These are phyloP conservation scores for Curvularia hawaiiensis DNA, from an alignment of 2,329 filamentous ascomycete genomes.

Conservation along the genomic window DNA sequence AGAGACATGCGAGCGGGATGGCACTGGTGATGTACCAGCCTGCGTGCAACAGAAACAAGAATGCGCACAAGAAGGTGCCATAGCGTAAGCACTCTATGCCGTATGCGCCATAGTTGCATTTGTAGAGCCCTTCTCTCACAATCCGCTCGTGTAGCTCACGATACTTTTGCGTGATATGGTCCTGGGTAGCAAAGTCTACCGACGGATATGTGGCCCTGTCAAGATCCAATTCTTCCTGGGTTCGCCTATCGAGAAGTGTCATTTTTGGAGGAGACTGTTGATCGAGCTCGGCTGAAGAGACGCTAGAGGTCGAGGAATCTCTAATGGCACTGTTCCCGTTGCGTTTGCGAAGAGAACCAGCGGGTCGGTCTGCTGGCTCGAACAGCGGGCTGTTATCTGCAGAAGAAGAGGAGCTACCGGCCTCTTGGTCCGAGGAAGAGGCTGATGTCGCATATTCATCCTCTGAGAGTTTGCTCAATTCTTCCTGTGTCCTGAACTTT, in stretches of 20 bases:
- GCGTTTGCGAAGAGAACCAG: slow-evolving; percentile 45
- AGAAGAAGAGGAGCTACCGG: slow-evolving; percentile 54
- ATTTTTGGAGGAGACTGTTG: slow-evolving; percentile 50
- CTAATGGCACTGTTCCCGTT: slow-evolving; percentile 44
- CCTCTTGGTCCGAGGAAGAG: slow-evolving; percentile 34
- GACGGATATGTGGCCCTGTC: slow-evolving; percentile 83
- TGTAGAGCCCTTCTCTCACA: slow-evolving; percentile 74
- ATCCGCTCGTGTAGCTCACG: slow-evolving; percentile 76
- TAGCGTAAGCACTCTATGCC: slow-evolving; percentile 77
- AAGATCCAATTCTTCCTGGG: slow-evolving; percentile 73
- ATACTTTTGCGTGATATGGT: slow-evolving; percentile 78
- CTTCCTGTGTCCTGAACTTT: slow-evolving; percentile 64
- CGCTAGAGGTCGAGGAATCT: slow-evolving; percentile 64
- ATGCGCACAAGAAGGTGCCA: slow-evolving; percentile 65
- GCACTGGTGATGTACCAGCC: slow-evolving; percentile 65
- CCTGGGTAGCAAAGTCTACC: slow-evolving; percentile 74
- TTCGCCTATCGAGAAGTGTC: slow-evolving; percentile 73
- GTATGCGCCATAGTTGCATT: slow-evolving; percentile 85
- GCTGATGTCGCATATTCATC: slow-evolving; percentile 31
- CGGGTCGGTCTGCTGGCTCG: slow-evolving; percentile 55
- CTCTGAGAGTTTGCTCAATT: slow-evolving; percentile 44
- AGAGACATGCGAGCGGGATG: slow-evolving; percentile 78
- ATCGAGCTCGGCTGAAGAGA: slow-evolving; percentile 58
- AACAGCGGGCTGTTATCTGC: slow-evolving; percentile 63
- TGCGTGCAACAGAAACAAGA: slow-evolving; percentile 55